These are phyloP conservation scores for Phylloporus sp. DNA, from an alignment of 768 basidiomycete genomes.

Conservation along the genomic window DNA sequence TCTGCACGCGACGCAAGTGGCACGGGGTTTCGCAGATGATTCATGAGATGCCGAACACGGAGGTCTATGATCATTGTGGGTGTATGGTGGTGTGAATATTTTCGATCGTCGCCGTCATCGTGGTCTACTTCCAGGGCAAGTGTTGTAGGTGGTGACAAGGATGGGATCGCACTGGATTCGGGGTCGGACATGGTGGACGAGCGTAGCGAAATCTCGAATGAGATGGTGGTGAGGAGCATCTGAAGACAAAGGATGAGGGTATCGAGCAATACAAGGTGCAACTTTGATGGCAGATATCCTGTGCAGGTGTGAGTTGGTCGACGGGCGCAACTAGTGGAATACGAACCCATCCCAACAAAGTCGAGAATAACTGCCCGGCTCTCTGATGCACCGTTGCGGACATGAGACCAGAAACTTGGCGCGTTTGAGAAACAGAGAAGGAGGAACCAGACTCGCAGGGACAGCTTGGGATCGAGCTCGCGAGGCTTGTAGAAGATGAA, in stretches of 20 bases:
- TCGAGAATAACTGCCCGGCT: constrained; percentile 69
- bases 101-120: constrained; percentile 14
- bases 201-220: constrained; percentile 54
- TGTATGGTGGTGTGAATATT: constrained; percentile 22
- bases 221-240: constrained; percentile 59
- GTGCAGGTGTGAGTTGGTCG: constrained; percentile 11
- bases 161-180: constrained; percentile 35
- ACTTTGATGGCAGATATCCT: constrained; percentile 62
- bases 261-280: constrained; percentile 66
- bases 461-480: constrained; percentile 58
- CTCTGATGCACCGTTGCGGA: constrained; percentile 46
- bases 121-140: constrained; percentile 25
- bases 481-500: constrained; percentile 64
- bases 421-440: constrained; percentile 57
- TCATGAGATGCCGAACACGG: constrained; percentile 48
- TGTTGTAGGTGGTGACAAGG: constrained; percentile 16
- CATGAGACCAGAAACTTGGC: constrained; percentile 61
- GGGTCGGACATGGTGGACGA: constrained; percentile 39
- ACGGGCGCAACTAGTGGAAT: not conserved
- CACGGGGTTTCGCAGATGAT: constrained; percentile 54
- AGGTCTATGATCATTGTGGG: constrained; percentile 61
- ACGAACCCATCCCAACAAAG: constrained; percentile 74
- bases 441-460: constrained; percentile 66
- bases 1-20: constrained; percentile 31
- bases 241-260: constrained; percentile 64